Evolutionary conservation across 257 asterid species (phyloP), one percentile per base, ranked within the genome.

Genomic region (Nicotiana obtusifolia): DNA sequence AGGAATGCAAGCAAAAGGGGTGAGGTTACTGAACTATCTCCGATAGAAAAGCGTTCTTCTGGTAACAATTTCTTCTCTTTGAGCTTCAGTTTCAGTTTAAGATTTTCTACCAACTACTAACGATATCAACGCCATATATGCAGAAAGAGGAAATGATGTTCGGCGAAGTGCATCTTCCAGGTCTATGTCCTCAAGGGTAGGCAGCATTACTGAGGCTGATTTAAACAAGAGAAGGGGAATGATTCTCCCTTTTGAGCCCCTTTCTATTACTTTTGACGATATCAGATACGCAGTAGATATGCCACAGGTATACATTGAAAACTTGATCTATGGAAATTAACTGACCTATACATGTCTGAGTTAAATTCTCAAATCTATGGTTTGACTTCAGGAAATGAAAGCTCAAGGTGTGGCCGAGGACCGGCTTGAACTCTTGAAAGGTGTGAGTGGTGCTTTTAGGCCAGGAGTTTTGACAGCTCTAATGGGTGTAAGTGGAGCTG

Each of bases 401-500:
- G 81, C 86, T 80, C 91, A 90, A 22, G 97, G 97, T 60, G 19
- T 90, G 67, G 82, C 78, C 49, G 93, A 87, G 66, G 91, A 91
- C 16, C 60, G 83, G 26, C 87, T 91, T 0, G 97, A 90, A 86
- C 95, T 93, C 81, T 80, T 93, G 87, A 93, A 90, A 84, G 95
- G 95, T 15, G 91, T 93, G 61, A 93, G 90, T 22, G 94, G 97
- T 53, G 97, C 95, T 22, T 91, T 93, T 73, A 87, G 97, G 82
- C 97, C 97, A 5, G 97, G 97, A 28, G 94, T 93, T 83, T 86
- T 93, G 85, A 93, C 97, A 1, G 97, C 97, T 20, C 84, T 93
- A 73, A 93, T 93, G 97, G 97, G 97, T 4, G 75, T 91, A 9
- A 93, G 97, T 81, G 97, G 97, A 73, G 97, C 97, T 14, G 97